Base-by-base conservation (phyloP, 768 basidiomycete species). In the Hydnum rufescens region DNA sequence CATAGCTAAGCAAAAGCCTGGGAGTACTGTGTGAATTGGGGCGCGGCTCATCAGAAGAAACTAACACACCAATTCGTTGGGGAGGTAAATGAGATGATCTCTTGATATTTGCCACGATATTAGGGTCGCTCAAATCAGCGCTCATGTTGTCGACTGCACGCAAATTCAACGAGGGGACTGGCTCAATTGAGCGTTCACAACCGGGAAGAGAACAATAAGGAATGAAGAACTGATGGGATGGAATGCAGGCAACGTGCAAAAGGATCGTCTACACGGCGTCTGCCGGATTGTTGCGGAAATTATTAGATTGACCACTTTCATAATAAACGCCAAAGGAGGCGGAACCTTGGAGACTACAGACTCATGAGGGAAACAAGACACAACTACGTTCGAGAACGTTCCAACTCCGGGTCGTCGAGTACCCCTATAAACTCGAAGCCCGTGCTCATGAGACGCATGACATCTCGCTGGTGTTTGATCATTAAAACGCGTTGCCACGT, bases 1-100 rank as follows among this genome's bases (percentile, higher is more conserved):
- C 49, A 50, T 50, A 50, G 30, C 49, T 50, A 6, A 50, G 49
- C 16, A 50, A 16, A 6, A 50, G 31, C 49, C 49, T 50, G 44
- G 8, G 22, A 47, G 16, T 8, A 28, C 44, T 13, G 44, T 28
- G 13, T 22, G 22, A 47, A 8, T 8, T 13, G 26, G 13, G 6
- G 32, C 30, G 49, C 49, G 49, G 16, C 16, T 16, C 31, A 50
- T 32, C 16, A 34, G 6, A 32, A 16, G 8, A 32, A 32, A 16
- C 49, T 6, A 13, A 30, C 49, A 31, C 49, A 50, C 49, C 49
- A 50, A 31, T 50, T 50, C 16, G 49, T 50, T 6, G 49, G 49
- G 5, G 25, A 32, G 5, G 31, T 50, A 25, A 32, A 50, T 13
- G 49, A 47, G 8, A 26, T 50, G 32, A 50, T 50, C 13, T 50